These are phyloP conservation scores for Mesembryanthemum crystallinum DNA, from an alignment of 148 eudicot genomes.

Conservation along the genomic window DNA sequence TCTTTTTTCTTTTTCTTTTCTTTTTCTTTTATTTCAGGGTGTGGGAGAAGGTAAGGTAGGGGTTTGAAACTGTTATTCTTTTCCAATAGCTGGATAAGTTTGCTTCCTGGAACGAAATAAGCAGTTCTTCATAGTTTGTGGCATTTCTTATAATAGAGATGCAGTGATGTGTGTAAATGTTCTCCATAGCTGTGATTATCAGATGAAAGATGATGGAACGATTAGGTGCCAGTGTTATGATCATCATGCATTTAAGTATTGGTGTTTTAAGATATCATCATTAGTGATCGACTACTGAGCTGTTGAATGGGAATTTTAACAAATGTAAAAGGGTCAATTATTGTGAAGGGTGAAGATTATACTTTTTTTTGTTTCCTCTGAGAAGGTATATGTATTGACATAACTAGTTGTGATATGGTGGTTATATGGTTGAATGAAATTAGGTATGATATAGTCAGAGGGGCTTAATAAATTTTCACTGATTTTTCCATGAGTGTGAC, in stretches of 20 bases:
- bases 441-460: neutral
- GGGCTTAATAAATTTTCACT: neutral
- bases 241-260: no score
- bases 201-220: neutral
- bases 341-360: no score
- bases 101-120: slow-evolving; percentile 15
- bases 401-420: neutral
- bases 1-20: no score
- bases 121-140: neutral
- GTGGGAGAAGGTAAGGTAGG: no score
- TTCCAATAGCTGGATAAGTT: slow-evolving; percentile 10
- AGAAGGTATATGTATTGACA: neutral
- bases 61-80: slow-evolving; percentile 9
- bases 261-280: no score
- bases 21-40: no score
- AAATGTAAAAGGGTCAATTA: neutral
- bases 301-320: neutral
- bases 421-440: neutral
- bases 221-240: no score
- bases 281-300: neutral
- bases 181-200: neutral
- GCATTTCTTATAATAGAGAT: neutral
- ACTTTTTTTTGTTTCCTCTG: neutral
- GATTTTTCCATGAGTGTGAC: neutral
- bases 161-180: neutral